These are phyloP conservation scores for Colletotrichum camelliae DNA, from an alignment of 2,329 filamentous ascomycete genomes.

Conservation along the genomic window DNA sequence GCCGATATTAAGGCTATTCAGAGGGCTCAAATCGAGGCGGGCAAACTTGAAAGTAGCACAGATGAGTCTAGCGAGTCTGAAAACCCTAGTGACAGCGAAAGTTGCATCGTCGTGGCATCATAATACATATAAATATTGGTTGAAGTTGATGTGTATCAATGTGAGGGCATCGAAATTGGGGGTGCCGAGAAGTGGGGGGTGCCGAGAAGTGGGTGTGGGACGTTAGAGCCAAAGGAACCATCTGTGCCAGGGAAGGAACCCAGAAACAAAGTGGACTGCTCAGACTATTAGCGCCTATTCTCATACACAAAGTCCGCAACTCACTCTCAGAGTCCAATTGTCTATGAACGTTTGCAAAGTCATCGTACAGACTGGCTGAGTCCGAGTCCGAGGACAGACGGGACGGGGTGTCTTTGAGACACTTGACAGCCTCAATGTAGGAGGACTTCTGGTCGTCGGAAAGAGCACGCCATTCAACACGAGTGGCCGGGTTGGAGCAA, in stretches of 20 bases:
- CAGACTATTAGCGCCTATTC: neutral
- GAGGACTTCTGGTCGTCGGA: neutral
- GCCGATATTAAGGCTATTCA: too few relatives aligned
- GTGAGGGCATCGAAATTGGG: too few relatives aligned
- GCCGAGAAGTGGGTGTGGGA: too few relatives aligned
- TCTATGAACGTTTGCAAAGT: neutral
- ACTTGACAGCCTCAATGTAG: neutral
- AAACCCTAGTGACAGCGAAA: too few relatives aligned
- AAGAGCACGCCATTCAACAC: neutral
- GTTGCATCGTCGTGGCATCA: too few relatives aligned
- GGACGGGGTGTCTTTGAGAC: neutral
- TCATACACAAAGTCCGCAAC: neutral
- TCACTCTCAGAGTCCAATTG: neutral
- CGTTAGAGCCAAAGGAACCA: constrained; percentile 37
- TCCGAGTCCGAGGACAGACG: neutral
- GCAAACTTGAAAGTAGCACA: too few relatives aligned
- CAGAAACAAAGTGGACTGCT: neutral
- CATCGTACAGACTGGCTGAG: neutral
- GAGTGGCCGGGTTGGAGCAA: neutral
- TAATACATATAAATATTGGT: too few relatives aligned
- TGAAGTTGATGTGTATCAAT: too few relatives aligned
- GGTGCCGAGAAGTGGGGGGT: too few relatives aligned
- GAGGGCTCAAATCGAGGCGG: too few relatives aligned
- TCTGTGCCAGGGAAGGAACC: constrained; percentile 39
- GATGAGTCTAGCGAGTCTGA: too few relatives aligned